Evolutionary conservation across 2,329 filamentous ascomycete genomes (phyloP).

Genomic region (Paraphaeosphaeria minitans): DNA sequence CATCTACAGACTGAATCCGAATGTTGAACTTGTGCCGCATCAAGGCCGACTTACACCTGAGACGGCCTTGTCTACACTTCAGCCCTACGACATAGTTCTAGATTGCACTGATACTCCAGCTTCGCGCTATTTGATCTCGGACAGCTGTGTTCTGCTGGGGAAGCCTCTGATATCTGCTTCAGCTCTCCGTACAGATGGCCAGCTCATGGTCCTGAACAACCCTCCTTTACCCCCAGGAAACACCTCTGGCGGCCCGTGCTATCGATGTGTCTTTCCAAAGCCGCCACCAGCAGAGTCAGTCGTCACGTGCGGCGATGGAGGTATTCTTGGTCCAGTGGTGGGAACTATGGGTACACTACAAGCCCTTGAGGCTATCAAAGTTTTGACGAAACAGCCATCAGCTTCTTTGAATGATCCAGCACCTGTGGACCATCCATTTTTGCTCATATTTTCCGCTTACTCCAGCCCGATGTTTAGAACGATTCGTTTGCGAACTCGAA

Average conservation of each 20-base stretch:
- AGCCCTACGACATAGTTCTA: constrained; percentile 78
- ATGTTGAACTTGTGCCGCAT: constrained; percentile 68
- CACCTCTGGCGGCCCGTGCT: constrained; percentile 76
- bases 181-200: constrained; percentile 85
- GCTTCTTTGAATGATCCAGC: constrained; percentile 11
- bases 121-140: constrained; percentile 89
- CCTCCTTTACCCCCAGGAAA: constrained; percentile 68
- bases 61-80: constrained; percentile 70
- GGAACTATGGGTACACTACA: constrained; percentile 93
- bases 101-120: constrained; percentile 96
- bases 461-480: constrained; percentile 68
- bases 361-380: constrained; percentile 84
- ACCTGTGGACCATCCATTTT: constrained; percentile 41
- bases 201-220: constrained; percentile 85
- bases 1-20: constrained; percentile 69
- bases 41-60: constrained; percentile 68
- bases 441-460: constrained; percentile 63
- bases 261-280: constrained; percentile 88
- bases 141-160: constrained; percentile 78
- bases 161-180: constrained; percentile 89
- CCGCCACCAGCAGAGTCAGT: constrained; percentile 85
- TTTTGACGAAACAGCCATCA: constrained; percentile 61
- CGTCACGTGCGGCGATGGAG: constrained; percentile 87
- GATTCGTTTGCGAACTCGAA: constrained; percentile 72
- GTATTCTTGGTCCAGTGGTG: constrained; percentile 89